These are phyloP conservation scores for Aspergillus bombycis DNA, from an alignment of 2,329 filamentous ascomycete species.

Conservation along the genomic window DNA sequence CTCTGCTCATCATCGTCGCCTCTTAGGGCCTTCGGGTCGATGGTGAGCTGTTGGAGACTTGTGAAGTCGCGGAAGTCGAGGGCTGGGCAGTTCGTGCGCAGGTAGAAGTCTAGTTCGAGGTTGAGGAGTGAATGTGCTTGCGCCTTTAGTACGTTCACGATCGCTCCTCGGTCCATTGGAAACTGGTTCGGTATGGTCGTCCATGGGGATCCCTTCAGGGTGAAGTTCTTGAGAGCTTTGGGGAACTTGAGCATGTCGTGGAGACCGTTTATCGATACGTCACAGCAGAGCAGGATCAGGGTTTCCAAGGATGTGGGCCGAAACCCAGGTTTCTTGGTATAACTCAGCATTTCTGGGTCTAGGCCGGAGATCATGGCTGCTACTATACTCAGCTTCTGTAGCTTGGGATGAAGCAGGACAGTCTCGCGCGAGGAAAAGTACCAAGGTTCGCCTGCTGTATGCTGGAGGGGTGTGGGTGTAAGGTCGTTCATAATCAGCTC, in stretches of 20 bases:
- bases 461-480: neutral
- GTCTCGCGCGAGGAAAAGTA: neutral
- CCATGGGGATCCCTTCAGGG: neutral
- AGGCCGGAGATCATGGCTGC: neutral
- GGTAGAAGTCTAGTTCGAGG: constrained; percentile 9
- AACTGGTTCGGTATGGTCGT: neutral
- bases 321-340: neutral
- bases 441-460: neutral
- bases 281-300: neutral
- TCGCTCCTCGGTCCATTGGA: neutral
- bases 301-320: neutral
- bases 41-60: constrained; percentile 5
- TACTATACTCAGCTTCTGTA: constrained; percentile 8
- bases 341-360: neutral
- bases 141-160: neutral
- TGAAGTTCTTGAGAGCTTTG: neutral
- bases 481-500: constrained; percentile 8
- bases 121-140: constrained; percentile 5
- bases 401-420: constrained; percentile 8
- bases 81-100: neutral
- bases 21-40: constrained; percentile 5
- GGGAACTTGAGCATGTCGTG: neutral
- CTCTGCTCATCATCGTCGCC: neutral
- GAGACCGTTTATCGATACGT: neutral
- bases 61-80: constrained; percentile 4